Evolutionary conservation across 768 basidiomycete species (phyloP).

Genomic region (Hygrophoropsis aurantiaca): DNA sequence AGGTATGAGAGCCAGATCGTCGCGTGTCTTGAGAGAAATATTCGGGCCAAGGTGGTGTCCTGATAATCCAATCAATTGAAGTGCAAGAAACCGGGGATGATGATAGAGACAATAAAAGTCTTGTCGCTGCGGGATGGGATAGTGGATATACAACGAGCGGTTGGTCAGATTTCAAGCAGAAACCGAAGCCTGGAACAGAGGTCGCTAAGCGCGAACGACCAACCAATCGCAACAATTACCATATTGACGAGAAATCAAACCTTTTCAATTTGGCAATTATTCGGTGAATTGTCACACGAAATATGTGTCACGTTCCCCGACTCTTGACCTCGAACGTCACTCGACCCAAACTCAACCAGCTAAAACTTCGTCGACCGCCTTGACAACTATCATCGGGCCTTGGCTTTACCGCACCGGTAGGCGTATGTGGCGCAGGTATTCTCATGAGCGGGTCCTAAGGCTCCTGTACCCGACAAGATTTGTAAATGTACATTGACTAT

Average conservation of each 20-base stretch:
- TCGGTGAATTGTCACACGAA: not conserved
- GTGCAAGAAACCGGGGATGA: not conserved
- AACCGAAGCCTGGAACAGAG: conserved; percentile 1
- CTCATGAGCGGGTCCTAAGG: too few relatives aligned
- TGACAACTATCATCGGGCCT: too few relatives aligned
- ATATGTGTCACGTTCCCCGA: not conserved
- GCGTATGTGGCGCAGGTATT: too few relatives aligned
- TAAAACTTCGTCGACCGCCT: too few relatives aligned
- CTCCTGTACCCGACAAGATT: too few relatives aligned
- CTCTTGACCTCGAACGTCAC: not conserved
- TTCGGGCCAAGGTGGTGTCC: not conserved
- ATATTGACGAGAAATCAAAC: not conserved
- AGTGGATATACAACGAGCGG: too few relatives aligned
- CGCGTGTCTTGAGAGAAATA: not conserved
- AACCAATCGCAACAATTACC: not conserved
- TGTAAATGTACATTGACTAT: too few relatives aligned
- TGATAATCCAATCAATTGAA: not conserved
- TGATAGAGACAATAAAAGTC: too few relatives aligned
- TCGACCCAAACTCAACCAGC: not conserved
- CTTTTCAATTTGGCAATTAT: not conserved
- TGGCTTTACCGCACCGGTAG: too few relatives aligned
- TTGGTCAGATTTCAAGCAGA: too few relatives aligned
- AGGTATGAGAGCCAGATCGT: conserved; percentile 6
- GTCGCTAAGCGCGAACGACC: conserved; percentile 1
- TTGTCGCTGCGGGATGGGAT: too few relatives aligned